Evolutionary conservation across 1,139 yeast genomes (phyloP), one percentile per base, ranked within the genome.

Genomic region (Zhuliangozyma parablackwelliae): DNA sequence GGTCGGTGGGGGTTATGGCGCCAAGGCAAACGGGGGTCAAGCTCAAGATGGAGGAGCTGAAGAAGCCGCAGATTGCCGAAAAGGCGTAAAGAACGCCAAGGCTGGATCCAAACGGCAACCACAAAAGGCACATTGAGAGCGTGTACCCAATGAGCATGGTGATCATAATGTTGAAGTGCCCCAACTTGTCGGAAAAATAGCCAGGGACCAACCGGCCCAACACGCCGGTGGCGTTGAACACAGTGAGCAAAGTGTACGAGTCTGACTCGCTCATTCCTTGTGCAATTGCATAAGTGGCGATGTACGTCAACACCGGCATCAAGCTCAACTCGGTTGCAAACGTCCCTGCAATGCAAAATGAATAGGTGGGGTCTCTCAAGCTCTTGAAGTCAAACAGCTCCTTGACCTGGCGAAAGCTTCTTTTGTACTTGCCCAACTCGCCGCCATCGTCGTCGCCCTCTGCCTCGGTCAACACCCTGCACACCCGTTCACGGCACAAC

Each of bases 321-420:
- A 82, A 55, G 2, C 83, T 66, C 35, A 78, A 65, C 50, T 82
- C 90, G 12, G 76, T 65, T 36, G 75, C 61, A 12, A 79, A 64
- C 2, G 61, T 59, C 0, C 68, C 71, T 3, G 44, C 48, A 1
- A 61, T 56, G 16, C 62, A 49, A 27, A 55, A 57, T 1, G 52
- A 25, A 38, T 49, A 60, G 35, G 49, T 55, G 61, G 63, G 32
- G 54, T 61, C 48, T 32, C 44, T 49, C 32, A 64, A 45, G 13
- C 63, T 52, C 23, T 41, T 39, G 28, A 59, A 54, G 32, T 59
- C 57, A 35, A 63, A 56, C 26, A 53, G 49, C 25, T 45, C 42
- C 31, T 46, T 48, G 4, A 46, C 38, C 26, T 34, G 47, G 41
- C 11, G 59, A 46, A 10, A 57, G 48, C 39, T 62, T 53, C 8